Evolutionary conservation across 345 rosid species (phyloP).

Genomic region (Pelargonium nanum): DNA sequence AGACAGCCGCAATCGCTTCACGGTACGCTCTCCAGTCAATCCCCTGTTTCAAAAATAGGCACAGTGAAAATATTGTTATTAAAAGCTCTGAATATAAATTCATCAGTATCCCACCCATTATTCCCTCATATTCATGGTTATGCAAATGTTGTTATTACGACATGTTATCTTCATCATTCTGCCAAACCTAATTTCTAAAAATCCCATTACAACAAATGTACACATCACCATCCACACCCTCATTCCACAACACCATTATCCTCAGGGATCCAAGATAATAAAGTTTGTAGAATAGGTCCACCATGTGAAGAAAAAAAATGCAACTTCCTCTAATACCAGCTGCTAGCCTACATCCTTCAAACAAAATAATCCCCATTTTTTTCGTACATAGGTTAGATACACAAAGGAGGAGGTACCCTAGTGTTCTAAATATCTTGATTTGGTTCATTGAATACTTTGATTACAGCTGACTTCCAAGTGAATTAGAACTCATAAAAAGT

Average conservation of each 20-base stretch:
- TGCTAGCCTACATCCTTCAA: not conserved
- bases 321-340: not conserved
- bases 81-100: not conserved
- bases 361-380: not conserved
- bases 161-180: too few species aligned
- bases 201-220: too few species aligned
- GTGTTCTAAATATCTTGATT: not conserved
- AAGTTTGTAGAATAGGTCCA: too few species aligned
- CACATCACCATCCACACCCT: too few species aligned
- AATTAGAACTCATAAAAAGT: not conserved
- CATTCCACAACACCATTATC: too few species aligned
- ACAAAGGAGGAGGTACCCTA: not conserved
- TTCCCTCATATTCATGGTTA: too few species aligned
- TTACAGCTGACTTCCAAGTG: not conserved
- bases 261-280: too few species aligned
- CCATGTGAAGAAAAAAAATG: too few species aligned
- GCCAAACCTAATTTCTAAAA: too few species aligned
- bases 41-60: slow-evolving; percentile 39
- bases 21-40: slow-evolving; percentile 85
- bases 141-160: too few species aligned
- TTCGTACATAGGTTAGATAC: not conserved
- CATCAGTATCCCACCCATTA: too few species aligned
- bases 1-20: slow-evolving; percentile 72
- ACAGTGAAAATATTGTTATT: not conserved
- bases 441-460: not conserved